phyloP scores from a whole-genome alignment of 176 grass and related monocot species.

The Musa troglodytarum region DNA sequence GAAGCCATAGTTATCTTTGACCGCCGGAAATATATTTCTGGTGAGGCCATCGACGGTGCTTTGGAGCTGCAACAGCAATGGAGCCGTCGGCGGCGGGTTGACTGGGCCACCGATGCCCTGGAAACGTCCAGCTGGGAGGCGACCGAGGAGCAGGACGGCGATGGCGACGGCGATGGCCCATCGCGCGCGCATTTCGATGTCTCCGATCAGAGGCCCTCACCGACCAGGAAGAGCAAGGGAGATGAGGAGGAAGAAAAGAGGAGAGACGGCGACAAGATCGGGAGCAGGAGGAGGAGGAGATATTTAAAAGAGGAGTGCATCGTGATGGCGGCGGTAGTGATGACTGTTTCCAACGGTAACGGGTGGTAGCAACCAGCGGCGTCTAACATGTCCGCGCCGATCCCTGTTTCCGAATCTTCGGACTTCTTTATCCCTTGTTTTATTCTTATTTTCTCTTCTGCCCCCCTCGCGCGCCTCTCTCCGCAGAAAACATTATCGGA shows the following conservation, averaged over 20 bases:
- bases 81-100: background rate
- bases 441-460: no score
- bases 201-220: background rate
- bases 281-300: background rate
- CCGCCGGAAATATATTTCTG: conserved; percentile 5
- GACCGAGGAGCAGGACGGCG: conserved; percentile 4
- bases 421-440: background rate
- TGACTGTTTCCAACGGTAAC: background rate
- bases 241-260: background rate
- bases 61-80: background rate
- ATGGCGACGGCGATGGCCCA: background rate
- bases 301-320: background rate
- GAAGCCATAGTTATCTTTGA: conserved; percentile 32
- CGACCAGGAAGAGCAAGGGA: background rate
- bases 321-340: background rate
- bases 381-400: background rate
- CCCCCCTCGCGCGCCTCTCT: no score
- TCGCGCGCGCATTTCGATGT: background rate
- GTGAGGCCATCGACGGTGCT: background rate
- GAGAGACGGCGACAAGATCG: background rate
- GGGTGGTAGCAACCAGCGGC: background rate
- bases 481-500: no score
- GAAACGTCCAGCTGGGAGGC: conserved; percentile 16
- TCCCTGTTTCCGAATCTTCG: background rate
- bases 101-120: background rate